Evolutionary conservation across 192 early-diverging fungal species (phyloP).

Genomic region (Umbelopsis ramanniana): DNA sequence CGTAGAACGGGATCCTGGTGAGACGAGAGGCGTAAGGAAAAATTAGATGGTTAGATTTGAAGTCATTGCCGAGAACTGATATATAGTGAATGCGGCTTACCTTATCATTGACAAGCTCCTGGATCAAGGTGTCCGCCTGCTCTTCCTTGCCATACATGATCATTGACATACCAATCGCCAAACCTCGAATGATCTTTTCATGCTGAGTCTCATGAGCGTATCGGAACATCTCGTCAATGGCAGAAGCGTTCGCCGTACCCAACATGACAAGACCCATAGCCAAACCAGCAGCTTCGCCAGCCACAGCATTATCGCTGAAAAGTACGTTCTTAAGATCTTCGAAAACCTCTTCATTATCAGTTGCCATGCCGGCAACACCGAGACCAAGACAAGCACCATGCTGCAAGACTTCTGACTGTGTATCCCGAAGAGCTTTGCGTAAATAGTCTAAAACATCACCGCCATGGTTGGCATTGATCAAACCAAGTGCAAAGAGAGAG

Average conservation of each 20-base stretch:
- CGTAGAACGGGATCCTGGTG: slow-evolving; percentile 89
- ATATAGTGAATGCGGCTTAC: slow-evolving; percentile 37
- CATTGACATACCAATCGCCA: slow-evolving; percentile 91
- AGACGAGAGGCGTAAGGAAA: not conserved
- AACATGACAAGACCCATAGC: slow-evolving; percentile 98
- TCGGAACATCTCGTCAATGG: slow-evolving; percentile 93
- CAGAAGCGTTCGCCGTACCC: slow-evolving; percentile 80
- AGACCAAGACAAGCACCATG: slow-evolving; percentile 96
- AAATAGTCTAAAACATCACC: slow-evolving; percentile 81
- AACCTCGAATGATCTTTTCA: slow-evolving; percentile 98
- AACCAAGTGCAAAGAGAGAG: slow-evolving; percentile 94
- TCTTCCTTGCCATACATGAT: slow-evolving; percentile 99
- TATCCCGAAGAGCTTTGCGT: slow-evolving; percentile 77
- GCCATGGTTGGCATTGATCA: slow-evolving; percentile 97
- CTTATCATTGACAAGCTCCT: slow-evolving; percentile 85
- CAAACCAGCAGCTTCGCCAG: slow-evolving; percentile 95
- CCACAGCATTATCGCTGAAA: slow-evolving; percentile 94
- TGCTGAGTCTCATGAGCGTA: slow-evolving; percentile 99
- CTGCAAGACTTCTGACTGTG: slow-evolving; percentile 88
- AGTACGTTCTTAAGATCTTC: slow-evolving; percentile 88
- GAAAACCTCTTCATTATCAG: slow-evolving; percentile 84
- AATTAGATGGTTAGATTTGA: too few relatives aligned
- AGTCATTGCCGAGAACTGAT: too few relatives aligned
- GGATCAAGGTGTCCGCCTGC: slow-evolving; percentile 89
- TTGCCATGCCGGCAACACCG: slow-evolving; percentile 97